Evolutionary conservation across 192 early-diverging fungal species (phyloP).

Genomic region (Funneliformis mosseae): DNA sequence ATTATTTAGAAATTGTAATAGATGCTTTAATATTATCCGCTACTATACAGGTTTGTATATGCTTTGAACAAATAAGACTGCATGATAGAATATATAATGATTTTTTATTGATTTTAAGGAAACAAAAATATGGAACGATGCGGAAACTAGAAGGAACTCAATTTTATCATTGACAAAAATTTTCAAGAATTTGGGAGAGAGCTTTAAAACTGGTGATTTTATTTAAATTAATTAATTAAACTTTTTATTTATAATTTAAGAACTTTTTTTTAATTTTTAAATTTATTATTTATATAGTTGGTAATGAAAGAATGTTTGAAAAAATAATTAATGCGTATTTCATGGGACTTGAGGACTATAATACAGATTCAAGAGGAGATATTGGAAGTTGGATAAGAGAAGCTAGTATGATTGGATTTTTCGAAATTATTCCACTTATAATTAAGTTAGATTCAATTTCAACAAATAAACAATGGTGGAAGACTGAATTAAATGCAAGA

Average conservation of each 20-base stretch:
- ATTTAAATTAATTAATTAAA: background rate
- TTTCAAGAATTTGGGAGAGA: conserved; percentile 40
- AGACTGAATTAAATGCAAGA: conserved; percentile 39
- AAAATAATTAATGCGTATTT: conserved; percentile 57
- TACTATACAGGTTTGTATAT: conserved; percentile 39
- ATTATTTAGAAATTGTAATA: conserved; percentile 28
- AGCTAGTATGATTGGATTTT: conserved; percentile 64
- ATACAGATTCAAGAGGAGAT: conserved; percentile 89
- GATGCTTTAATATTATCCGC: conserved; percentile 36
- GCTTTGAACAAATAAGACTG: background rate
- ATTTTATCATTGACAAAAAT: conserved; percentile 59
- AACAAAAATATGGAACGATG: conserved; percentile 52
- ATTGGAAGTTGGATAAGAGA: conserved; percentile 93
- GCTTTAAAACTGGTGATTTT: conserved; percentile 44
- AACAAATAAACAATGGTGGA: conserved; percentile 39
- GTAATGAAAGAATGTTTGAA: conserved; percentile 42
- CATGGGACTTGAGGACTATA: conserved; percentile 79
- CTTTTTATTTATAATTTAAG: background rate
- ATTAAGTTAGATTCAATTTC: conserved; percentile 36
- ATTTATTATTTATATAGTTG: background rate
- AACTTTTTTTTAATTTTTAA: background rate
- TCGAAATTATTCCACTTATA: conserved; percentile 46
- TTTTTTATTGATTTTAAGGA: conserved; percentile 27
- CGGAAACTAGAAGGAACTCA: conserved; percentile 70
- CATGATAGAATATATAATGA: background rate